Evolutionary conservation across 2,329 filamentous ascomycete genomes (phyloP), one percentile per base, ranked within the genome.

Genomic region (Cladophialophora exuberans): DNA sequence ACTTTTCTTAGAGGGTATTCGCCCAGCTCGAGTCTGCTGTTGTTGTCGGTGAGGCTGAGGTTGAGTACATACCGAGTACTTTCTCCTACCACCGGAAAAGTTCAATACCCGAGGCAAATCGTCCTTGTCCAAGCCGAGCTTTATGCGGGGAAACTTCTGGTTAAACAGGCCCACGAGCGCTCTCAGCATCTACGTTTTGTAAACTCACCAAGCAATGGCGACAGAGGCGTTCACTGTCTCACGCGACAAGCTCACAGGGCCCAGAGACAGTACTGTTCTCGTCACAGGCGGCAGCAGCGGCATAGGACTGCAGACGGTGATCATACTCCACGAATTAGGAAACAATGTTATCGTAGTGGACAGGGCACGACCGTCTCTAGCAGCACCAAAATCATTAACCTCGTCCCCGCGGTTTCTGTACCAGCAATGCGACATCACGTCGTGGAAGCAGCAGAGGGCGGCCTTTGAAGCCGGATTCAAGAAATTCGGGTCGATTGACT

Each of bases 371-470:
- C 59, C 59, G 17, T 47, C 56, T 22, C 33, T 60, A 1, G 52
- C 56, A 25, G 70, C 73, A 1, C 48, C 67, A 11, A 57, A 65
- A 6, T 70, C 73, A 43, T 64, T 60, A 7, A 59, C 63, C 5
- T 54, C 57, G 4, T 63, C 72, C 64, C 46, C 25, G 38, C 44
- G 54, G 33, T 64, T 72, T 5, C 66, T 74, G 6, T 67, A 69
- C 49, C 68, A 73, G 36, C 68, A 67, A 52, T 77, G 74, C 64
- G 71, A 80, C 62, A 70, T 79, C 48, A 74, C 74, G 2, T 71
- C 69, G 46, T 80, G 77, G 77, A 47, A 60, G 4, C 70, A 69
- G 3, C 77, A 79, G 64, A 69, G 76, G 25, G 66, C 68, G 1
- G 76, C 71, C 13, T 80, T 79, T 62, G 70, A 72, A 56, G 65